Evolutionary conservation across 257 asterid genomes (phyloP).

Genomic region (Scutellaria minor): DNA sequence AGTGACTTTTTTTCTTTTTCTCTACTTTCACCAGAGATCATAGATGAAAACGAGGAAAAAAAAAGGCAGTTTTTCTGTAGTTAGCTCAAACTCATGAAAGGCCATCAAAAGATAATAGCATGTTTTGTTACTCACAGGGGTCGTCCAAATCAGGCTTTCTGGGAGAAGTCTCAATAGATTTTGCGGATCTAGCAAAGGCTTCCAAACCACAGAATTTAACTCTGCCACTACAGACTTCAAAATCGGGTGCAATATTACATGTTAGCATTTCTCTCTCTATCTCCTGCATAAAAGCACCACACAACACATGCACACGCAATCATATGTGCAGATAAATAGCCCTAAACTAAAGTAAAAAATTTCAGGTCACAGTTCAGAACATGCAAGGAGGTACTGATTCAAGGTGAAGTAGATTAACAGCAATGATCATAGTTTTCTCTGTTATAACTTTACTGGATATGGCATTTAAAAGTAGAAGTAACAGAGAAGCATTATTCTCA

Average conservation of each 20-base stretch:
- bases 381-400: constrained; percentile 57
- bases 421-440: constrained; percentile 22
- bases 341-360: constrained; percentile 29
- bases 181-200: constrained; percentile 84
- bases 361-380: constrained; percentile 86
- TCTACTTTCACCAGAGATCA: neutral
- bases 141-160: constrained; percentile 88
- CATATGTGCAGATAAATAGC: constrained; percentile 16
- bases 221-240: constrained; percentile 82
- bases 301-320: neutral
- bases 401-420: constrained; percentile 56
- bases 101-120: neutral
- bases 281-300: constrained; percentile 11
- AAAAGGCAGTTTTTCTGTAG: neutral
- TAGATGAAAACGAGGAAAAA: neutral
- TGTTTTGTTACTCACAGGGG: constrained; percentile 57
- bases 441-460: constrained; percentile 13
- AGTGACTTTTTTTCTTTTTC: constrained; percentile 22
- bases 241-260: constrained; percentile 81
- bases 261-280: constrained; percentile 52
- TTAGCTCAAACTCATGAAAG: neutral
- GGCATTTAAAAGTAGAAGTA: constrained; percentile 7
- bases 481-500: constrained; percentile 6
- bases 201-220: constrained; percentile 61
- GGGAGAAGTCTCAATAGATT: constrained; percentile 88